Percentiles rank a stretch among this genome's conserved stretches.
phyloP scores from a whole-genome alignment of 1,139 yeast genomes.

The Saccharomyces hybrid region DNA sequence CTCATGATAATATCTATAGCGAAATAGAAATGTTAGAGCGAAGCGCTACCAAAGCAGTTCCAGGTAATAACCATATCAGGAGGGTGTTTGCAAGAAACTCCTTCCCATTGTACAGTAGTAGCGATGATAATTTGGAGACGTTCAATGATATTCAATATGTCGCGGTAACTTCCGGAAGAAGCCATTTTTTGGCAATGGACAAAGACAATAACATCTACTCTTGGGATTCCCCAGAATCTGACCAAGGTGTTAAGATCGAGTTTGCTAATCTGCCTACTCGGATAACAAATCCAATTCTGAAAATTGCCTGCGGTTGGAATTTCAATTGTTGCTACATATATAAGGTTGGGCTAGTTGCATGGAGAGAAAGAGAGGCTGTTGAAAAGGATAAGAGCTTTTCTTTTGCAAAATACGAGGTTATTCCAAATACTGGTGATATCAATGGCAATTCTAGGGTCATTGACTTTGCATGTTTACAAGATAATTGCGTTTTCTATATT shows the following conservation, averaged over 20 bases:
- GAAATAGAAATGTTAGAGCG: conserved; percentile 19
- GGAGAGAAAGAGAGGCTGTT: conserved; percentile 45
- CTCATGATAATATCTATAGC: conserved; percentile 26
- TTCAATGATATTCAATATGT: conserved; percentile 34
- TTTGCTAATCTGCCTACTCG: conserved; percentile 32
- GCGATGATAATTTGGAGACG: conserved; percentile 9
- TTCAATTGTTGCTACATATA: conserved; percentile 46
- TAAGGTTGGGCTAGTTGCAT: conserved; percentile 50
- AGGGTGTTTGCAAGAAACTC: conserved; percentile 27
- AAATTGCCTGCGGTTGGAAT: conserved; percentile 67
- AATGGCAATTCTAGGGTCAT: conserved; percentile 35
- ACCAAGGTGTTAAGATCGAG: conserved; percentile 42
- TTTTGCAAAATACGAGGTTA: conserved; percentile 37
- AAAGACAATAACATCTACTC: conserved; percentile 45
- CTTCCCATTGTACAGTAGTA: conserved; percentile 16
- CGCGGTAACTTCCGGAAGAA: conserved; percentile 58
- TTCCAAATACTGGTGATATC: conserved; percentile 36
- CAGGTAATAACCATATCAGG: conserved; percentile 24
- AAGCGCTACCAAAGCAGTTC: conserved; percentile 16
- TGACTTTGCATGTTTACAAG: conserved; percentile 51
- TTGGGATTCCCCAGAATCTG: conserved; percentile 49
- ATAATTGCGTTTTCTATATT: conserved; percentile 45
- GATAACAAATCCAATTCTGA: conserved; percentile 34
- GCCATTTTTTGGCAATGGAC: conserved; percentile 59
- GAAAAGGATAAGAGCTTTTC: conserved; percentile 25